Evolutionary conservation across 495 filamentous ascomycete genomes (phyloP).

Genomic region (Pseudevernia furfuracea): DNA sequence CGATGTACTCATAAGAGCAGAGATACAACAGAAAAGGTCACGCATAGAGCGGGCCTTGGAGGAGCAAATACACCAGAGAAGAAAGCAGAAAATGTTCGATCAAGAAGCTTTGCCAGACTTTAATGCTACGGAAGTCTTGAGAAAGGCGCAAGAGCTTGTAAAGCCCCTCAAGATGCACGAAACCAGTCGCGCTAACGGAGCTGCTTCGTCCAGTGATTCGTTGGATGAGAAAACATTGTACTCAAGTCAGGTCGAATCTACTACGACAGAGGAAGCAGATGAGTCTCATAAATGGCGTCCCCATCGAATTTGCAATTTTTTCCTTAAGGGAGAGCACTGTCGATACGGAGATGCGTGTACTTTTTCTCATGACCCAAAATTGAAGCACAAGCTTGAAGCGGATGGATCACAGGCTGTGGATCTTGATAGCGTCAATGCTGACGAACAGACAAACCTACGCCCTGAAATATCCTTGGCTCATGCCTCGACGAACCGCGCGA

Average conservation of each 20-base stretch:
- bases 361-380: constrained; percentile 25
- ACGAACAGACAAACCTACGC: constrained; percentile 21
- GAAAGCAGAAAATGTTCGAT: constrained; percentile 45
- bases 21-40: constrained; percentile 71
- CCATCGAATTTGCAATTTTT: constrained; percentile 23
- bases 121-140: constrained; percentile 66
- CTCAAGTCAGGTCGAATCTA: constrained; percentile 64
- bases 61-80: constrained; percentile 65
- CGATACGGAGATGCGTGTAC: constrained; percentile 26
- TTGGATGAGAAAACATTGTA: constrained; percentile 94
- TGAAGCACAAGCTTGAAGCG: constrained; percentile 16
- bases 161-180: constrained; percentile 49
- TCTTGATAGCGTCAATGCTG: constrained; percentile 24
- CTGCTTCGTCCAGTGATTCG: constrained; percentile 60
- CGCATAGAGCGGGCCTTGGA: constrained; percentile 69
- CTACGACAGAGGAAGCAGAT: constrained; percentile 24
- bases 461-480: not conserved
- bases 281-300: constrained; percentile 20
- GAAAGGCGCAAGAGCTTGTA: constrained; percentile 63
- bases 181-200: constrained; percentile 44
- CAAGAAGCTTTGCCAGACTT: constrained; percentile 60
- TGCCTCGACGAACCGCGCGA: constrained; percentile 1
- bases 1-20: constrained; percentile 71
- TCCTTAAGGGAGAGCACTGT: constrained; percentile 24
- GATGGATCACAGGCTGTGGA: constrained; percentile 21